Evolutionary conservation across 2,329 filamentous ascomycete genomes (phyloP).

Genomic region (Fusarium proliferatum): DNA sequence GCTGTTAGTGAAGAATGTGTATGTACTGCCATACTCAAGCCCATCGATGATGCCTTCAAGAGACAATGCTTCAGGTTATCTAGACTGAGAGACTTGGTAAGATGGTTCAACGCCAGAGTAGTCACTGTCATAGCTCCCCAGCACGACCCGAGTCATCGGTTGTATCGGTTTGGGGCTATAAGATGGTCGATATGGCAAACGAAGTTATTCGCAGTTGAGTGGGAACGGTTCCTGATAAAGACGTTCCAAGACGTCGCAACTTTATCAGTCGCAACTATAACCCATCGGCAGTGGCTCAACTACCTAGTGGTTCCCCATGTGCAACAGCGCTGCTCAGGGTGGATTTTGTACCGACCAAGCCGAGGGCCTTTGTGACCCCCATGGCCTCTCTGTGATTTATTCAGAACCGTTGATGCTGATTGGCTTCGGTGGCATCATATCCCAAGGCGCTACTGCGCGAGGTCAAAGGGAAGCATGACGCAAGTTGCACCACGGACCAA

Average conservation of each 20-base stretch:
- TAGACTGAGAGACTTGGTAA: conserved; percentile 3
- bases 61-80: conserved; percentile 20
- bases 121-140: conserved; percentile 3
- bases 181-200: neutral
- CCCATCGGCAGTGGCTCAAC: conserved; percentile 23
- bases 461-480: conserved; percentile 20
- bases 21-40: conserved; percentile 7
- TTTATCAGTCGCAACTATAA: conserved; percentile 14
- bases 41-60: conserved; percentile 19
- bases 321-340: conserved; percentile 25
- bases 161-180: neutral
- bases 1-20: conserved; percentile 14
- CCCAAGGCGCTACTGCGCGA: conserved; percentile 22
- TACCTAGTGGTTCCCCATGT: conserved; percentile 17
- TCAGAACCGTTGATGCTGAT: conserved; percentile 5
- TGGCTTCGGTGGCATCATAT: conserved; percentile 14
- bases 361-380: conserved; percentile 11
- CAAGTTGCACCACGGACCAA: conserved; percentile 24
- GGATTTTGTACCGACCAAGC: conserved; percentile 24
- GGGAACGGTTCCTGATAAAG: neutral
- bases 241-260: neutral
- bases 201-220: conserved; percentile 9
- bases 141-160: neutral
- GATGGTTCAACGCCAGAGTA: neutral
- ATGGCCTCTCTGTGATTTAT: conserved; percentile 3